phyloP scores from a whole-genome alignment of 371 early-diverging fungal species.

The Umbelopsis sp. region DNA sequence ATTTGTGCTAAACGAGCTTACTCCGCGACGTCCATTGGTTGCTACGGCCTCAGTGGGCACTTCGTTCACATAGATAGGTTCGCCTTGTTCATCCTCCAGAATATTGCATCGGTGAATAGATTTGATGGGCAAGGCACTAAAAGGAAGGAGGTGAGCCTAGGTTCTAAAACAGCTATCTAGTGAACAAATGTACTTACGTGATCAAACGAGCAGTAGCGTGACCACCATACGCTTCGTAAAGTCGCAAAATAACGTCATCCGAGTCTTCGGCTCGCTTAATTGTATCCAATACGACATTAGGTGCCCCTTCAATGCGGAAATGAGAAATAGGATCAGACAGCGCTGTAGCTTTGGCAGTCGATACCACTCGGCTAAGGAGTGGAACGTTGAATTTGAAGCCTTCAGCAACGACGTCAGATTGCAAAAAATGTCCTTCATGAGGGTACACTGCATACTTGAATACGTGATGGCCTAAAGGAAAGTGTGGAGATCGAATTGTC shows the following conservation, averaged over 20 bases:
- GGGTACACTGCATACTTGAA: conserved; percentile 90
- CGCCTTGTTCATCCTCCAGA: conserved; percentile 66
- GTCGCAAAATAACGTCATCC: conserved; percentile 69
- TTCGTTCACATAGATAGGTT: conserved; percentile 20
- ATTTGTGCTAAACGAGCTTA: conserved; percentile 42
- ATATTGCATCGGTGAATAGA: conserved; percentile 72
- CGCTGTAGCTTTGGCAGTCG: conserved; percentile 15
- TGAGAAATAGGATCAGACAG: conserved; percentile 35
- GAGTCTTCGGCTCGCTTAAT: conserved; percentile 83
- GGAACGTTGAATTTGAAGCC: conserved; percentile 89
- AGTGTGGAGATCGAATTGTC: no score
- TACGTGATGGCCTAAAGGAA: conserved; percentile 61
- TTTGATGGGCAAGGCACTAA: conserved; percentile 49
- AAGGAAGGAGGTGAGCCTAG: background rate
- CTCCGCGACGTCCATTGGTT: conserved; percentile 21
- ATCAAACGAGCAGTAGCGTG: conserved; percentile 63
- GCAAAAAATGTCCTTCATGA: conserved; percentile 79
- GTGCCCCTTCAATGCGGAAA: conserved; percentile 61
- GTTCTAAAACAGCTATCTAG: background rate
- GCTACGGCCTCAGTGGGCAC: conserved; percentile 30
- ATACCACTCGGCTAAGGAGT: conserved; percentile 39
- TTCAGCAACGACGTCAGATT: conserved; percentile 79
- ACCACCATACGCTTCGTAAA: conserved; percentile 91
- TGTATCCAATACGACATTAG: conserved; percentile 86
- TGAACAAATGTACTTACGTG: conserved; percentile 41